Percentiles rank a stretch among this genome's conserved stretches.
Conservation (phyloP, 2,329 filamentous ascomycete species). For the Exophiala dermatitidis region DNA sequence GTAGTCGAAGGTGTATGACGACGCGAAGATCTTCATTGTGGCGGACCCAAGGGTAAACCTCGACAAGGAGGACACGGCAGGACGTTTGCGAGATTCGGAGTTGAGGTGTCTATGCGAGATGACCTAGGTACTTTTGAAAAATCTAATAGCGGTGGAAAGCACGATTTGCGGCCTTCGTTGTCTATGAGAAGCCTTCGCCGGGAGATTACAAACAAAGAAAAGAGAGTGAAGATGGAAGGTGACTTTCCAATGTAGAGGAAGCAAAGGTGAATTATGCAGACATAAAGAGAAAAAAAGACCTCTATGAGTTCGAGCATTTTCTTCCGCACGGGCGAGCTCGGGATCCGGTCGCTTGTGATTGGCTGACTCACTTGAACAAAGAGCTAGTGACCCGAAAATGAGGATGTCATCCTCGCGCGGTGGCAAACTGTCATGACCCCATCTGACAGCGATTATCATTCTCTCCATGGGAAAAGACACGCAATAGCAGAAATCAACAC, state of each 20-base stretch:
- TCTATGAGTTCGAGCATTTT: background rate
- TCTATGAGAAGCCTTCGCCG: background rate
- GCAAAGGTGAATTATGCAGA: background rate
- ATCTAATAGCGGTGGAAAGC: background rate
- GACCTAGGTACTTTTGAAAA: background rate
- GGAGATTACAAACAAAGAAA: background rate
- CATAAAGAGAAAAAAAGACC: background rate
- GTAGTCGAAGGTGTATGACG: constrained; percentile 85
- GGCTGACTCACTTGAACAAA: background rate
- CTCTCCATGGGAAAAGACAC: too few relatives aligned
- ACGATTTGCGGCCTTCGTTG: background rate
- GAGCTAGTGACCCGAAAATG: background rate
- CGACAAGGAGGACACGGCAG: constrained; percentile 29
- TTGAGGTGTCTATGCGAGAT: background rate
- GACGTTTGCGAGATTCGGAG: constrained; percentile 1
- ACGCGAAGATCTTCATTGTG: constrained; percentile 90
- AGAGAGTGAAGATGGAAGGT: background rate
- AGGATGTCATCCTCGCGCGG: background rate
- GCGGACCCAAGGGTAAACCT: background rate
- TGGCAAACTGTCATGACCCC: too few relatives aligned
- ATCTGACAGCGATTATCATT: too few relatives aligned
- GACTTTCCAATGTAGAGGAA: background rate
- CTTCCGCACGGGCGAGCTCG: constrained; percentile 2
- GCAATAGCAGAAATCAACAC: too few relatives aligned
- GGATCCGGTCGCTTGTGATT: background rate